A percentile compares a stretch with the other conserved stretches of the same genome.
phyloP scores from a whole-genome alignment of 805 yeast species.

The Candida andamanensis region DNA sequence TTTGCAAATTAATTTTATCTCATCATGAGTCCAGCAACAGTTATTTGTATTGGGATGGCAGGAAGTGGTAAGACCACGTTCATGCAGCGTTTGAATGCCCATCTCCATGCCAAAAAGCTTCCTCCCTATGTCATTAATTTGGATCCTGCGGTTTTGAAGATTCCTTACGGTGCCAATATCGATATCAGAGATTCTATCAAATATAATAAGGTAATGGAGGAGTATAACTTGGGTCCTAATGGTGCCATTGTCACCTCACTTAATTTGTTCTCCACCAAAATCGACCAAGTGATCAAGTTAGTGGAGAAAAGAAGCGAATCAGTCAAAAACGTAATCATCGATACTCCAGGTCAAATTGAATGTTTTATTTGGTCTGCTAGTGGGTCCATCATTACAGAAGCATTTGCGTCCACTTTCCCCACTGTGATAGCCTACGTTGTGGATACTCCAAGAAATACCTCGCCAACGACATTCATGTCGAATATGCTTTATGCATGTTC shows the following conservation, averaged over 20 bases:
- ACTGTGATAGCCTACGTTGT: constrained; percentile 93
- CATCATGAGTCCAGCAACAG: constrained; percentile 32
- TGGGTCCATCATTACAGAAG: constrained; percentile 93
- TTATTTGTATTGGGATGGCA: constrained; percentile 48
- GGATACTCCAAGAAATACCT: constrained; percentile 90
- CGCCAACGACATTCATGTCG: constrained; percentile 96
- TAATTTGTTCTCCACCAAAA: constrained; percentile 88
- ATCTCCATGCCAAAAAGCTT: constrained; percentile 62
- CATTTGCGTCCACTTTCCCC: constrained; percentile 93
- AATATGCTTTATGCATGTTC: constrained; percentile 99
- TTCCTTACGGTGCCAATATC: constrained; percentile 92
- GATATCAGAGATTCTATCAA: constrained; percentile 96
- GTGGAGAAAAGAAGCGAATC: constrained; percentile 68
- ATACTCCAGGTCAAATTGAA: constrained; percentile 98
- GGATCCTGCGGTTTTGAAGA: constrained; percentile 92
- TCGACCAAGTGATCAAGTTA: constrained; percentile 86
- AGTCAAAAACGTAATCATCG: constrained; percentile 72
- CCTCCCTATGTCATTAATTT: constrained; percentile 91
- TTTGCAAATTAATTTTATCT: constrained; percentile 1
- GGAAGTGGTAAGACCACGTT: constrained; percentile 94
- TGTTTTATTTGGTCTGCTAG: constrained; percentile 98
- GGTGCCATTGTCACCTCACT: constrained; percentile 97
- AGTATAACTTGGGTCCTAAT: constrained; percentile 91
- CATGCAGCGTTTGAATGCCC: constrained; percentile 90
- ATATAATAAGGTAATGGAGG: constrained; percentile 94